Percentiles rank a stretch among this genome's conserved stretches.
Conservation (phyloP, 768 basidiomycete genomes). For the Tulasnella sp. region DNA sequence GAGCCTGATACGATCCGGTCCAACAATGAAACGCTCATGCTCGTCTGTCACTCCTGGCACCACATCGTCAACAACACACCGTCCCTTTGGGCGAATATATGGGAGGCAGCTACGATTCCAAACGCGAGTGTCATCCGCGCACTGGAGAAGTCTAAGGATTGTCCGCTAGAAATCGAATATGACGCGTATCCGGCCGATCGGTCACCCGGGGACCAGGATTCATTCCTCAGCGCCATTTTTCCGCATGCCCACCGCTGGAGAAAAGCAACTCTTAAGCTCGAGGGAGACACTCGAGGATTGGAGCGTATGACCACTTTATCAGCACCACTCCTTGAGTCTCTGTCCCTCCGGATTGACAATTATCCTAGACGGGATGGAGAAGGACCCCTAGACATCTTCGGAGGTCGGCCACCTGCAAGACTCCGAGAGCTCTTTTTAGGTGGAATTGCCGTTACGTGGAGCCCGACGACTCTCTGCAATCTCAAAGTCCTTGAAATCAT, state of each 20-base stretch:
- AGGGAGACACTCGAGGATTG: no score
- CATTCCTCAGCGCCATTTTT: no score
- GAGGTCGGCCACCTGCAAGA: neutral
- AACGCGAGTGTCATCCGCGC: neutral
- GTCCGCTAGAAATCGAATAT: neutral
- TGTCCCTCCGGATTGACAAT: neutral
- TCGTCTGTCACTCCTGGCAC: neutral
- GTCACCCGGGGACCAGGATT: no score
- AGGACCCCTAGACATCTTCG: neutral
- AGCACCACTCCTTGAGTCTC: no score
- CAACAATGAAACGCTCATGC: neutral
- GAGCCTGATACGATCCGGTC: neutral
- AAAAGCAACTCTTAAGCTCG: no score
- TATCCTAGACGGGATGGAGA: neutral
- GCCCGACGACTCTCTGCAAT: neutral
- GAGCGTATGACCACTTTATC: no score
- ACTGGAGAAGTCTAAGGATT: neutral
- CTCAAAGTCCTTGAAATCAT: neutral
- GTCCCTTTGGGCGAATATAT: neutral
- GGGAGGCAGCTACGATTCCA: neutral
- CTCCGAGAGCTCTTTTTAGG: neutral
- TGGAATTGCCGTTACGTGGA: neutral
- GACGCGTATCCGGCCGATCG: neutral
- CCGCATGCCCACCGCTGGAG: no score
- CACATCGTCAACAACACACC: neutral